Percentiles rank a stretch among this genome's conserved stretches.
phyloP scores from a whole-genome alignment of 2,329 filamentous ascomycete genomes.

The Falciphora oryzae region DNA sequence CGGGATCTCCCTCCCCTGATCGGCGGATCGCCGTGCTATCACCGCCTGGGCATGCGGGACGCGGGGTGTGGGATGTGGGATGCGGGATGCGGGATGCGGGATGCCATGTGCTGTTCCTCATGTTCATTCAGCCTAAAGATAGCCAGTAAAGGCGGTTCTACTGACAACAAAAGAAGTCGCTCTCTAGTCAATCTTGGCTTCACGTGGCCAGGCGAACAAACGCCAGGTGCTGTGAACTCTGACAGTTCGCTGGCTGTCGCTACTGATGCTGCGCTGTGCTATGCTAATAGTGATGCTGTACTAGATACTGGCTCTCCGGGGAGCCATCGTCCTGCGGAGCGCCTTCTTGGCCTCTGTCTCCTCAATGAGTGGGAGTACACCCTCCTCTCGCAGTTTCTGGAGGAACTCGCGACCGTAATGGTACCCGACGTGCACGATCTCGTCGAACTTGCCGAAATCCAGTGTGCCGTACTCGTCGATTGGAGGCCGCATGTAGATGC shows the following conservation, averaged over 20 bases:
- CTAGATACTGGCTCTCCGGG: slow-evolving; percentile 70
- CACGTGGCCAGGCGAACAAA: not conserved
- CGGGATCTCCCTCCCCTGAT: not conserved
- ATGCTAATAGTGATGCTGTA: not conserved
- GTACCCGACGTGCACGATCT: slow-evolving; percentile 89
- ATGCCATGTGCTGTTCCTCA: not conserved
- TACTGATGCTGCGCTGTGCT: not conserved
- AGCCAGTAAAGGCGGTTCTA: not conserved
- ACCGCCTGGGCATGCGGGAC: not conserved
- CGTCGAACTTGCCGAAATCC: slow-evolving; percentile 96
- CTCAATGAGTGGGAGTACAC: slow-evolving; percentile 63
- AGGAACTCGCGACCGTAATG: slow-evolving; percentile 78
- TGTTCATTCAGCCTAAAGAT: not conserved
- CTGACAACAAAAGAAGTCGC: not conserved
- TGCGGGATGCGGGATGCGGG: not conserved
- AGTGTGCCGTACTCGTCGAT: slow-evolving; percentile 90
- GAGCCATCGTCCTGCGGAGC: slow-evolving; percentile 71
- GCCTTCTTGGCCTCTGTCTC: slow-evolving; percentile 74
- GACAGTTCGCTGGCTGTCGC: not conserved
- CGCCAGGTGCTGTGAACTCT: not conserved
- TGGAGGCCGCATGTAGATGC: slow-evolving; percentile 93
- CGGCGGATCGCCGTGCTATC: not conserved
- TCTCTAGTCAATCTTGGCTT: not conserved
- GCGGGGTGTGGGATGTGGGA: not conserved
- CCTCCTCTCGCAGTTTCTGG: slow-evolving; percentile 69